Evolutionary conservation across 305 asterid genomes (phyloP), one percentile per base, ranked within the genome.

Genomic region (Fraxinus sp.): DNA sequence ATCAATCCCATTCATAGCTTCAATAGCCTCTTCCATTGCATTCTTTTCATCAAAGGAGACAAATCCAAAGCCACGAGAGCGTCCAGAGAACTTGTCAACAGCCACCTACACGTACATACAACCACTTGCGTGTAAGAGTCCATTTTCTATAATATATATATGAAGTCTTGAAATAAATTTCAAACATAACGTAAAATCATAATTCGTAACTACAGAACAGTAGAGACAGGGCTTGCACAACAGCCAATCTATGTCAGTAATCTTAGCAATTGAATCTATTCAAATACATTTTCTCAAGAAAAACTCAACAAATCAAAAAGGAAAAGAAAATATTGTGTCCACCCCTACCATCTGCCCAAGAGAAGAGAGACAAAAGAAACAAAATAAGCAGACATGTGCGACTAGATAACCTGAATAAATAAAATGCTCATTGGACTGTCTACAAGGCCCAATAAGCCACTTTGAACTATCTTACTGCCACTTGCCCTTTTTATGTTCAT

Each of bases 11-110:
- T 94, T 90, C 97, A 94, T 94, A 77, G 91, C 93, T 20, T 92
- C 93, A 81, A 94, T 92, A 11, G 98, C 98, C 78, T 94, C 93
- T 84, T 94, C 96, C 97, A 94, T 90, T 18, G 96, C 93, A 71
- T 75, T 79, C 87, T 90, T 89, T 33, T 89, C 95, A 81, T 94
- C 97, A 86, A 91, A 94, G 14, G 97, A 85, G 32, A 91, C 95
- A 86, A 94, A 94, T 20, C 97, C 98, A 86, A 94, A 94, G 83
- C 98, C 98, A 83, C 97, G 94, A 22, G 98, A 94, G 35, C 97
- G 94, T 36, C 98, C 98, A 83, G 96, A 90, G 77, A 83, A 84
- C 91, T 88, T 94, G 89, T 94, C 97, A 74, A 90, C 10, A 55
- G 91, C 97, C 85, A 94, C 96, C 98, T 94, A 83, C 70, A 66